phyloP scores from a whole-genome alignment of 345 rosid species.

The Eucalyptus regnans region DNA sequence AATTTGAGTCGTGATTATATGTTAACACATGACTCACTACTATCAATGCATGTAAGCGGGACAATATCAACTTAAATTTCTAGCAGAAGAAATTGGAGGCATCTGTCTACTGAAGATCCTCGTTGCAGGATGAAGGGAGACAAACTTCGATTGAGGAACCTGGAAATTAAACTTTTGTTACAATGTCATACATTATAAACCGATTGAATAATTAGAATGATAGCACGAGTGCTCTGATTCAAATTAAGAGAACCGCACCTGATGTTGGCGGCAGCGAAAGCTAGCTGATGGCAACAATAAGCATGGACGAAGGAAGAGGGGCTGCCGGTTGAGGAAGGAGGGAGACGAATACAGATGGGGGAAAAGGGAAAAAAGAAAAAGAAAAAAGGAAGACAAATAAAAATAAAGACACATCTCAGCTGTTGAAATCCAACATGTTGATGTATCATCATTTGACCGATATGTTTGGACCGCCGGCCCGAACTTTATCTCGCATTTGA shows the following conservation, averaged over 20 bases:
- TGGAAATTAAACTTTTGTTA: not conserved
- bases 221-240: not conserved
- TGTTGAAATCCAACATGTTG: not conserved
- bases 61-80: not conserved
- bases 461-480: not conserved
- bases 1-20: not conserved
- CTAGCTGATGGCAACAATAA: too few species aligned
- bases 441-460: not conserved
- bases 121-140: not conserved
- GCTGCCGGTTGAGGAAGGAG: not conserved
- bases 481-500: not conserved
- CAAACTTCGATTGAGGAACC: not conserved
- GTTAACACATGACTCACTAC: not conserved
- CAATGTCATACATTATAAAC: not conserved
- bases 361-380: rapidly evolving
- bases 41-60: not conserved
- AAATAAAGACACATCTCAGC: not conserved
- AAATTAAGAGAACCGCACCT: not conserved
- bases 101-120: not conserved
- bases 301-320: not conserved
- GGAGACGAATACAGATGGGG: not conserved
- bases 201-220: not conserved
- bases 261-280: not conserved
- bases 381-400: not conserved
- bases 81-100: not conserved